A percentile compares a stretch with the other conserved stretches of the same genome.
Conservation (phyloP, 495 filamentous ascomycete genomes). For the Xylaria curta region DNA sequence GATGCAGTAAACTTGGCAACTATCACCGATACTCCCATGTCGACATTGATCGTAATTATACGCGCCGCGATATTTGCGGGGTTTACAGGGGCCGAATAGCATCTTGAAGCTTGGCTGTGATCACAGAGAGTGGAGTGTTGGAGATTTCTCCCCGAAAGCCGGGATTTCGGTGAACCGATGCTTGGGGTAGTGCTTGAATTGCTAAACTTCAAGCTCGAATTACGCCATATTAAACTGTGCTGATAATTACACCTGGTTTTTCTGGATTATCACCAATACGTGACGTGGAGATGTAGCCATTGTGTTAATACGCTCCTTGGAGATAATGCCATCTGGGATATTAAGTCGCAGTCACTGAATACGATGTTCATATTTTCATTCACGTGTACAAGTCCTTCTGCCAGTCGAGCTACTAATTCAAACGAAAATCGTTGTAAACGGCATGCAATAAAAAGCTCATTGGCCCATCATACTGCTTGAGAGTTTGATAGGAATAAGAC, state of each 20-base stretch:
- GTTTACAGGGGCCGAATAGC: not conserved
- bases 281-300: not conserved
- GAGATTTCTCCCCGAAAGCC: conserved; percentile 3
- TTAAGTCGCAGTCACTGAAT: not conserved
- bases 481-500: too few species aligned
- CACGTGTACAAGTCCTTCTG: not conserved
- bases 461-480: too few species aligned
- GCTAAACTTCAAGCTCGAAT: not conserved
- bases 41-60: not conserved
- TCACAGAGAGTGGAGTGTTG: not conserved
- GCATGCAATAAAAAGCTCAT: not conserved
- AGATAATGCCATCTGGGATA: not conserved
- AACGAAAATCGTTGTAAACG: not conserved
- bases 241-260: not conserved
- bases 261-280: not conserved
- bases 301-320: too few species aligned
- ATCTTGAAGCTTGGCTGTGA: conserved; percentile 9
- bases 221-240: not conserved
- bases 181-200: not conserved
- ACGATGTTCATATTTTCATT: not conserved
- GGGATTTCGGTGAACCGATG: conserved; percentile 5
- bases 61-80: not conserved
- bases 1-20: conserved; percentile 5
- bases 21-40: not conserved
- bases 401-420: not conserved